Conservation (phyloP, 352 stramenopile genomes). For the Elongisporangium senticosum region DNA sequence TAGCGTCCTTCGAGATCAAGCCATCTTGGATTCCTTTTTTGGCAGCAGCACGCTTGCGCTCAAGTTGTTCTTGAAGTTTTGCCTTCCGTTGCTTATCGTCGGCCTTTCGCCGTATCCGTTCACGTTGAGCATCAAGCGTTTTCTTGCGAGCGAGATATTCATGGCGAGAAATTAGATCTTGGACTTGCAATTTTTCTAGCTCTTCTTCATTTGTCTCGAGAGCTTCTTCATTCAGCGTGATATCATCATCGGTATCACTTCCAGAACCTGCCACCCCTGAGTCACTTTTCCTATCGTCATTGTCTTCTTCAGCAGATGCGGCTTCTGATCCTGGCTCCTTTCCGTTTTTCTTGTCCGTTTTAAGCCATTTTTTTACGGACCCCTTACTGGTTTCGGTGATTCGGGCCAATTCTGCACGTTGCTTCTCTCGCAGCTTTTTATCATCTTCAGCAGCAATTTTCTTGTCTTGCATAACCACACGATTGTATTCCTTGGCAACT, state of each 20-base stretch:
- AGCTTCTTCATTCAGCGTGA: slow-evolving; percentile 51
- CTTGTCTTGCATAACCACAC: slow-evolving; percentile 49
- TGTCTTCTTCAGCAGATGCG: slow-evolving; percentile 12
- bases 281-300: slow-evolving; percentile 36
- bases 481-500: slow-evolving; percentile 72
- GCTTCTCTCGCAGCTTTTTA: slow-evolving; percentile 74
- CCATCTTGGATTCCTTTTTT: slow-evolving; percentile 71
- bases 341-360: slow-evolving; percentile 44
- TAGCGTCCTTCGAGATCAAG: slow-evolving; percentile 53
- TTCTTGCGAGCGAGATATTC: slow-evolving; percentile 78
- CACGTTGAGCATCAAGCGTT: slow-evolving; percentile 58
- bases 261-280: slow-evolving; percentile 24
- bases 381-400: slow-evolving; percentile 50
- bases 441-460: slow-evolving; percentile 73
- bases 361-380: slow-evolving; percentile 54
- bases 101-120: slow-evolving; percentile 41
- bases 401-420: slow-evolving; percentile 50
- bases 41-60: slow-evolving; percentile 42
- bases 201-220: slow-evolving; percentile 69
- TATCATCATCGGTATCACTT: slow-evolving; percentile 66
- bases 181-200: slow-evolving; percentile 49
- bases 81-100: slow-evolving; percentile 68
- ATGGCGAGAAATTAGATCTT: slow-evolving; percentile 71
- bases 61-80: slow-evolving; percentile 54
- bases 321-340: slow-evolving; percentile 12